Conservation (phyloP, 352 stramenopile species). For the Globisporangium abappressorium region DNA sequence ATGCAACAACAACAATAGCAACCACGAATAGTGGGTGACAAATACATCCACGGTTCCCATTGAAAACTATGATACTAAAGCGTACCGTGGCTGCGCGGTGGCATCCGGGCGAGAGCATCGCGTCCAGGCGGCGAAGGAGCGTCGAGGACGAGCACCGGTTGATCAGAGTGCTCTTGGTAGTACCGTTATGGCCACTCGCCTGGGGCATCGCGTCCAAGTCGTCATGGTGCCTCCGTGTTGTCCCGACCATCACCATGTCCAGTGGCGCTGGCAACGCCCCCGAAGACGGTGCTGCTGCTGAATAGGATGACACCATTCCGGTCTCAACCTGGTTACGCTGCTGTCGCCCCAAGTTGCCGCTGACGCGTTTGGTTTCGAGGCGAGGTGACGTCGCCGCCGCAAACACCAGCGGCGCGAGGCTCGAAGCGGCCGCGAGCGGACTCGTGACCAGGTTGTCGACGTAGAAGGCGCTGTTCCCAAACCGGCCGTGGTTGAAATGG, state of each 20-base stretch:
- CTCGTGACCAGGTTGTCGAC: constrained; percentile 10
- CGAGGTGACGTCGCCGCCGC: constrained; percentile 13
- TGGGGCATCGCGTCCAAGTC: background rate
- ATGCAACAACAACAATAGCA: background rate
- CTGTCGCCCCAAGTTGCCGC: background rate
- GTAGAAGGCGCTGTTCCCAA: background rate
- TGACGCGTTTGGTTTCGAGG: constrained; percentile 4
- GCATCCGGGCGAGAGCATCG: constrained; percentile 48
- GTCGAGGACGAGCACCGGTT: background rate
- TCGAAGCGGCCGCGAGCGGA: constrained; percentile 10
- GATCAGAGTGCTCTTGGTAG: background rate
- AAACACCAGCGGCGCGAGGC: constrained; percentile 14
- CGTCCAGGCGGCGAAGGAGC: constrained; percentile 16
- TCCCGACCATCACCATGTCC: constrained; percentile 29
- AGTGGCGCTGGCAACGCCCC: constrained; percentile 13
- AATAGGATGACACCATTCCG: background rate
- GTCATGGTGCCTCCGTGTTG: background rate
- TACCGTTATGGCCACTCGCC: background rate
- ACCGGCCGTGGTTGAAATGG: background rate
- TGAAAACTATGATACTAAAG: too few species aligned
- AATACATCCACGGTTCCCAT: too few species aligned
- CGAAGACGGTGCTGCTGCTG: background rate
- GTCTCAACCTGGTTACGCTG: background rate
- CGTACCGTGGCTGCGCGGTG: constrained; percentile 47
- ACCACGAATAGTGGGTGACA: too few species aligned